Base-by-base conservation (phyloP, 2,329 filamentous ascomycete species). In the Neofusicoccum umdonicola region DNA sequence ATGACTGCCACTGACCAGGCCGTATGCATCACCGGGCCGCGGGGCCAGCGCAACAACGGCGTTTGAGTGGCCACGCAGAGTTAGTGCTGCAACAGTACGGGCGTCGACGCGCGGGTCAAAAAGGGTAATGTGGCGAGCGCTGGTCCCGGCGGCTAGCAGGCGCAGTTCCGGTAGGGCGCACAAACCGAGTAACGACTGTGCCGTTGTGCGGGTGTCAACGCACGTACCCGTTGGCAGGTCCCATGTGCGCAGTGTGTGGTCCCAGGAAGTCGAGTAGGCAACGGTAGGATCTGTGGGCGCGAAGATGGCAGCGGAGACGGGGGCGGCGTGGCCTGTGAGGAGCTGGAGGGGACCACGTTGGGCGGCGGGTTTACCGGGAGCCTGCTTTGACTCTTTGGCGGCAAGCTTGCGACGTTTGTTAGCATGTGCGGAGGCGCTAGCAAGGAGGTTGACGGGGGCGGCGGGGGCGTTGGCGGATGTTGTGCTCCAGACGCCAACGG, bases 231-330 rank as follows among this genome's bases (percentile, higher is more conserved):
- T 97, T 0, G 93, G 89, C 52, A 99, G 84, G 80, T 99, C 95
- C 80, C 96, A 90, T 0, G 95, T 98, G 68, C 90, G 89, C 70
- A 98, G 82, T 1, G 91, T 91, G 82, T 97, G 93, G 80, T 99
- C 96, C 80, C 91, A 90, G 17, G 93, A 96, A 22, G 89, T 88
- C 1, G 92, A 94, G 82, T 99, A 98, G 52, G 91, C 94, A 45
- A 97, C 92, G 13, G 92, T 97, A 11, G 88, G 80, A 78, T 98
- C 94, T 62, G 87, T 84, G 4, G 89, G 89, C 78, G 96, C 92
- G 81, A 99, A 98, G 54, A 92, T 84, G 42, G 90, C 90, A 62
- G 89, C 90, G 1, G 91, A 91, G 50, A 93, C 92, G 50, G 90
- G 85, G 11, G 88, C 85, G 64, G 86, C 86, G 83, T 97, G 90